Conservation (phyloP, 345 rosid genomes). For the Syzygium grande region DNA sequence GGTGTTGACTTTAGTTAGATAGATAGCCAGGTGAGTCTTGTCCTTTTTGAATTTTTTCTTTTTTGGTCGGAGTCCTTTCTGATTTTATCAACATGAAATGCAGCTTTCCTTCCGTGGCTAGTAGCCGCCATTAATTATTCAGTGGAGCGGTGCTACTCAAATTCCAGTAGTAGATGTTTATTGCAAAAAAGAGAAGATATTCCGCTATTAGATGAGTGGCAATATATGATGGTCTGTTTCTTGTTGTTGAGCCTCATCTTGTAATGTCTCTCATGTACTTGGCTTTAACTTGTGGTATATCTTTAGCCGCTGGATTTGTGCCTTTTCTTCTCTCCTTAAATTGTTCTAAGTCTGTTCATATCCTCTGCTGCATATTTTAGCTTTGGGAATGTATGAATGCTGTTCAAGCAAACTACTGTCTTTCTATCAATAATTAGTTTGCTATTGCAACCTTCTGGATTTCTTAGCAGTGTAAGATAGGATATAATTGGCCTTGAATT, state of each 20-base stretch:
- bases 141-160: neutral
- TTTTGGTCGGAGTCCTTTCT: neutral
- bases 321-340: neutral
- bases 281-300: neutral
- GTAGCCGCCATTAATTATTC: neutral
- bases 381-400: neutral
- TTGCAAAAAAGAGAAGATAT: neutral
- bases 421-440: neutral
- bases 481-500: neutral
- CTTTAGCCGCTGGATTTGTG: neutral
- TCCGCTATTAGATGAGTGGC: neutral
- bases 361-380: neutral
- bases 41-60: neutral
- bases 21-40: neutral
- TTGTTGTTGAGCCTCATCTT: neutral
- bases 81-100: neutral
- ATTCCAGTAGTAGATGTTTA: neutral
- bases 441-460: neutral
- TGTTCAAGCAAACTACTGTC: neutral
- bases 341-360: neutral
- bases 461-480: neutral
- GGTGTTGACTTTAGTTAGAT: slow-evolving; percentile 4
- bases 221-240: neutral
- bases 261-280: neutral
- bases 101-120: neutral